Base-by-base conservation (phyloP, 306 rosid genomes). In the Carpinus fangiana region DNA sequence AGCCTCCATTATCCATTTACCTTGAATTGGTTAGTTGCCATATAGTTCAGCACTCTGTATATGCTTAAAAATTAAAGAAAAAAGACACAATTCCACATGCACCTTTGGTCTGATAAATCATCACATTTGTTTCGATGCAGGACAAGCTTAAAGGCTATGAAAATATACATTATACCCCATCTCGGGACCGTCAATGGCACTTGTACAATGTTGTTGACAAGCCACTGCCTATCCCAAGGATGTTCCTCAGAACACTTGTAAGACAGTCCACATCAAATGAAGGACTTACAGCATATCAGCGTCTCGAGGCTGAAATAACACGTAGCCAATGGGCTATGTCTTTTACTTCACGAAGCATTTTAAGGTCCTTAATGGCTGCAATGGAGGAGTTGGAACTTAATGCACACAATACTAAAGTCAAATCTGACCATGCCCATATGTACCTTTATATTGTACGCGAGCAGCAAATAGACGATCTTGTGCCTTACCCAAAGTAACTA, bases 301-400 rank as follows among this genome's bases (percentile, higher is more conserved):
- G 86, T 84, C 73, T 82, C 60, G 88, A 86, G 52, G 77, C 81
- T 45, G 91, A 84, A 78, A 76, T 86, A 72, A 78, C 84, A 57
- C 78, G 72, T 59, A 75, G 43, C 55, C 90, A 85, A 52, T 82
- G 84, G 87, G 80, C 89, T 36, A 82, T 89, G 86, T 90, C 98
- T 59, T 91, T 82, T 84, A 92, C 98, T 86, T 90, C 97, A 45
- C 88, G 90, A 79, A 93, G 96, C 87, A 90, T 95, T 77, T 93
- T 90, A 75, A 86, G 97, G 85, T 93, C 99, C 86, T 82, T 95
- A 83, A 78, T 85, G 90, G 90, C 92, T 73, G 99, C 98, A 80
- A 95, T 95, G 99, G 99, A 95, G 76, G 99, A 93, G 89, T 87
- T 95, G 89, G 99, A 95, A 84, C 96, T 95, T 55, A 95, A 93